phyloP scores from a whole-genome alignment of 139 green algal species.

The Astrephomene gubernaculifera region DNA sequence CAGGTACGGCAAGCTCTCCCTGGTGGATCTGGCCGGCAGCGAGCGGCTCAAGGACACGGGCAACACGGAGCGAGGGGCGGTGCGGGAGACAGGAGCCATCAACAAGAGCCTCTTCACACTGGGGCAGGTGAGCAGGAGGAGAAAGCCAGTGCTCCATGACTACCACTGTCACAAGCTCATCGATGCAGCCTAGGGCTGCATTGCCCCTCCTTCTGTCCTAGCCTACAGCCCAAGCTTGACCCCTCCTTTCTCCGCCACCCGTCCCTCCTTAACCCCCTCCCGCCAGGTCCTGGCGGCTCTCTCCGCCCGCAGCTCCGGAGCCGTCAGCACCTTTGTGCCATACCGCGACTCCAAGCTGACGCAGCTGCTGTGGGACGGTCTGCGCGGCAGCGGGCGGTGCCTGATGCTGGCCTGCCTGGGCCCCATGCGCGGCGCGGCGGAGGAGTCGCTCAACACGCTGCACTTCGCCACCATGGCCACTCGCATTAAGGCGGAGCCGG shows the following conservation, averaged over 20 bases:
- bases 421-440: conserved; percentile 63
- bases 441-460: conserved; percentile 76
- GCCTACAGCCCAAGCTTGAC: too few relatives aligned
- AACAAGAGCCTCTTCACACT: conserved; percentile 79
- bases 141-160: too few relatives aligned
- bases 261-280: neutral
- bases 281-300: conserved; percentile 66
- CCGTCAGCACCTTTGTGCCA: conserved; percentile 39
- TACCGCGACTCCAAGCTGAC: conserved; percentile 73
- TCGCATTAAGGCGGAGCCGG: conserved; percentile 68
- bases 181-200: too few relatives aligned
- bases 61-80: conserved; percentile 58
- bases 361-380: conserved; percentile 72
- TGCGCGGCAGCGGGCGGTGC: conserved; percentile 56
- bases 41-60: conserved; percentile 76
- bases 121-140: conserved; percentile 65
- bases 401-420: conserved; percentile 83
- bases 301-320: conserved; percentile 27
- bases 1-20: conserved; percentile 71
- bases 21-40: conserved; percentile 81
- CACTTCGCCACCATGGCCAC: conserved; percentile 77
- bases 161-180: too few relatives aligned
- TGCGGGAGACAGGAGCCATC: conserved; percentile 75
- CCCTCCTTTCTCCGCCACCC: too few relatives aligned
- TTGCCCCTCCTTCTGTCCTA: too few relatives aligned